Evolutionary conservation across 352 stramenopile genomes (phyloP), one percentile per base, ranked within the genome.

Genomic region (Phytopythium montanum): DNA sequence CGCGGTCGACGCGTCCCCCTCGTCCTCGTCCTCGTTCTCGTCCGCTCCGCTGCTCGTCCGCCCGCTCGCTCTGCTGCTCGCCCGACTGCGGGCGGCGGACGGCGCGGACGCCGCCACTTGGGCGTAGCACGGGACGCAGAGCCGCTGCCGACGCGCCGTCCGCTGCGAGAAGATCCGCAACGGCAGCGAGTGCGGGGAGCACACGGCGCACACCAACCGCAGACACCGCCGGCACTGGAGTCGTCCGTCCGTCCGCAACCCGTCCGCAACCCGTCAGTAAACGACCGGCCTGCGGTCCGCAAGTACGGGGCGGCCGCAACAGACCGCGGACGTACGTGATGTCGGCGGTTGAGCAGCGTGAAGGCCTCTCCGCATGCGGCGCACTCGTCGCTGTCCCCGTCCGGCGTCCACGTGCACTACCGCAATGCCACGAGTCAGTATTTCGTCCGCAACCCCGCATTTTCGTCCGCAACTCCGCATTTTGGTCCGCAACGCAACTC

Each of bases 281-380:
- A 9, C 13, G 31, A 36, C 7, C 13, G 31, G 31, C 9, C 31
- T 34, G n/a, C n/a, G 31, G 31, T 7, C 31, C 31, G 31, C 31
- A 2, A 10, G 31, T 12, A 64, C n/a, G n/a, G n/a, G n/a, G n/a
- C n/a, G n/a, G n/a, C n/a, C n/a, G n/a, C n/a, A n/a, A n/a, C n/a
- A 9, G 12, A 33, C 14, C 31, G 25, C 34, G n/a, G 36, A 66
- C 77, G 54, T 66, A 90, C 81, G 34, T 90, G 81, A 56, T 90
- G 81, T 13, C 81, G 78, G 41, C 81, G 78, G 34, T 90, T 90
- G 60, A 90, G 72, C 51, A 90, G 75, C 19, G 78, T 90, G 64
- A 90, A 90, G 33, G 56, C 59, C 49, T 90, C 78, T 25, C 73
- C 61, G 59, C 81, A 90, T 49, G 87, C 67, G 0, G 68, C 62